phyloP scores from a whole-genome alignment of 768 basidiomycete genomes.

The Rhodotorula kratochvilovae region DNA sequence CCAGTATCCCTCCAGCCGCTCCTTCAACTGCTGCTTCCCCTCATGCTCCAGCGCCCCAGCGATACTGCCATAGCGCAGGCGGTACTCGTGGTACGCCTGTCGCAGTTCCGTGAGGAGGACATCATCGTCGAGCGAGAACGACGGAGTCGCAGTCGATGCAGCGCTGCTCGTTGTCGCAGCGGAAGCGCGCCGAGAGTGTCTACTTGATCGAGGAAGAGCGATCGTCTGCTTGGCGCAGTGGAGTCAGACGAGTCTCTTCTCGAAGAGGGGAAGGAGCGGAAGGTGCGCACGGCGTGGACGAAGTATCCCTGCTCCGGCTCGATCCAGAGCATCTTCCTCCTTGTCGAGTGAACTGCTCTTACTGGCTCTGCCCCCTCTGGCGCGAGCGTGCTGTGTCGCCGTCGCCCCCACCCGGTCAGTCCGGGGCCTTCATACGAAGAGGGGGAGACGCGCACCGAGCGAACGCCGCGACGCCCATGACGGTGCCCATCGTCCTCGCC shows the following conservation, averaged over 20 bases:
- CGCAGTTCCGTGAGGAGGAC: constrained; percentile 9
- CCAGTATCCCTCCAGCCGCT: constrained; percentile 7
- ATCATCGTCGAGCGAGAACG: constrained; percentile 13
- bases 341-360: constrained; percentile 14
- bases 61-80: constrained; percentile 3
- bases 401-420: constrained; percentile 9
- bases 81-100: constrained; percentile 10
- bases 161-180: constrained; percentile 1
- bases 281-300: constrained; percentile 23
- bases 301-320: constrained; percentile 28
- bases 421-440: neutral
- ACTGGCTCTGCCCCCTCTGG: neutral
- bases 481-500: constrained; percentile 23
- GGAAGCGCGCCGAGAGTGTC: constrained; percentile 8
- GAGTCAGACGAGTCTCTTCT: neutral
- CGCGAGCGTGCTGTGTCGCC: constrained; percentile 21
- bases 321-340: constrained; percentile 32
- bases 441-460: constrained; percentile 9
- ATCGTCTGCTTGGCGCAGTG: constrained; percentile 12
- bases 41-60: neutral
- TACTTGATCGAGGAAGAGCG: neutral
- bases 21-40: neutral
- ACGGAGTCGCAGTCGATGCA: neutral
- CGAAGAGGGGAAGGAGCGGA: neutral
- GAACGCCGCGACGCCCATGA: constrained; percentile 31